These are phyloP conservation scores for Monosporozyma aerobia DNA, from an alignment of 805 yeast genomes.

Conservation along the genomic window DNA sequence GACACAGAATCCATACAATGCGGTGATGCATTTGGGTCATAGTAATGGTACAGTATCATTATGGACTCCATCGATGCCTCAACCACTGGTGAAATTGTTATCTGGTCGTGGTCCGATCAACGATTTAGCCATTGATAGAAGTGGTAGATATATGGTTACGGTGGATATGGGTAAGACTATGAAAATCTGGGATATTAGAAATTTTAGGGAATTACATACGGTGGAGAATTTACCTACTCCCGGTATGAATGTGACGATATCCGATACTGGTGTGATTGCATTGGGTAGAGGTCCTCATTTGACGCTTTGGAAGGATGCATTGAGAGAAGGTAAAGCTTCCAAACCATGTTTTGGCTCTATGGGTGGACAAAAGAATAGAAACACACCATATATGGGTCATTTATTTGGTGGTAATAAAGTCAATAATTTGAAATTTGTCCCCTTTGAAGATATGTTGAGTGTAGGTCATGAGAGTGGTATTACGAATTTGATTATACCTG, in stretches of 20 bases:
- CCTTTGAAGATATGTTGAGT: constrained; percentile 94
- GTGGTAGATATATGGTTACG: constrained; percentile 89
- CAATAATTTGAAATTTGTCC: constrained; percentile 65
- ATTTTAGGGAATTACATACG: constrained; percentile 60
- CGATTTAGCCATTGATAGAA: constrained; percentile 77
- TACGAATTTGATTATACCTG: constrained; percentile 84
- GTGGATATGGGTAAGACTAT: constrained; percentile 78
- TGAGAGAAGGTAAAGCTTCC: constrained; percentile 33
- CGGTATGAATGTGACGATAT: constrained; percentile 65
- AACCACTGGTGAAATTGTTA: constrained; percentile 76
- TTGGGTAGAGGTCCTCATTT: constrained; percentile 97
- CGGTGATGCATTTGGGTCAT: constrained; percentile 88
- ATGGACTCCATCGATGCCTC: constrained; percentile 86
- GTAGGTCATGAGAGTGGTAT: constrained; percentile 74
- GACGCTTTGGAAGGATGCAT: constrained; percentile 84
- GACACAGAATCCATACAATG: constrained; percentile 93
- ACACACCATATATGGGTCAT: constrained; percentile 88
- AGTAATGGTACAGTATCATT: constrained; percentile 84
- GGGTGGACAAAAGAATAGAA: constrained; percentile 28
- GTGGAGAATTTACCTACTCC: constrained; percentile 68
- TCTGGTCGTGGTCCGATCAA: constrained; percentile 82
- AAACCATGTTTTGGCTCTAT: constrained; percentile 44
- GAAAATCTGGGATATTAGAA: constrained; percentile 91
- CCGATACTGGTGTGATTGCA: constrained; percentile 79
- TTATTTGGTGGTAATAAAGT: constrained; percentile 69